Evolutionary conservation across 2,329 filamentous ascomycete genomes (phyloP).

Genomic region (Rasamsonia emersonii): DNA sequence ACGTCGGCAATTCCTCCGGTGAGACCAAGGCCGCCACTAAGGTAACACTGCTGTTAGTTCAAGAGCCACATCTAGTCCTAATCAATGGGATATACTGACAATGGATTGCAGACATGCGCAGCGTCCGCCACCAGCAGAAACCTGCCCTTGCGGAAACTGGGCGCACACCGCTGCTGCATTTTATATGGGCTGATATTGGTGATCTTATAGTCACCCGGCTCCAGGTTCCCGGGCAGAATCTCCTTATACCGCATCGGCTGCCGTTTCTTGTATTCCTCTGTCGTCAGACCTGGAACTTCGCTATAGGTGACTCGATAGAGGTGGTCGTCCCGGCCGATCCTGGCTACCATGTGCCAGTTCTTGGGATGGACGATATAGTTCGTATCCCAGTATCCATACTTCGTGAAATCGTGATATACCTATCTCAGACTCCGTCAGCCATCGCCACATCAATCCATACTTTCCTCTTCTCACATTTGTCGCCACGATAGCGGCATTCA

Average conservation of each 20-base stretch:
- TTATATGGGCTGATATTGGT: slow-evolving; percentile 52
- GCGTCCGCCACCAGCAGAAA: slow-evolving; percentile 53
- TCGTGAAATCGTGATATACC: slow-evolving; percentile 55
- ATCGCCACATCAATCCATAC: background rate
- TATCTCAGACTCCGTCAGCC: slow-evolving; percentile 21
- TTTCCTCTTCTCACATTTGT: slow-evolving; percentile 55
- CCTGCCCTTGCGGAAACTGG: slow-evolving; percentile 49
- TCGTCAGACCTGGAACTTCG: slow-evolving; percentile 45
- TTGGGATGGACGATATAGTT: slow-evolving; percentile 56
- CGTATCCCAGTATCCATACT: slow-evolving; percentile 19
- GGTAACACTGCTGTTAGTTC: slow-evolving; percentile 33
- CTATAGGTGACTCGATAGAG: slow-evolving; percentile 58
- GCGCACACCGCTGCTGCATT: slow-evolving; percentile 53
- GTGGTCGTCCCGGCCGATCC: slow-evolving; percentile 46
- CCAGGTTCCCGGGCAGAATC: slow-evolving; percentile 53
- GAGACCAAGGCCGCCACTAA: slow-evolving; percentile 52
- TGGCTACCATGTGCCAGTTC: slow-evolving; percentile 55
- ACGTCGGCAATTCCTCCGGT: slow-evolving; percentile 58
- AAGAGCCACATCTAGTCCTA: background rate
- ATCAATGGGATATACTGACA: slow-evolving; percentile 21
- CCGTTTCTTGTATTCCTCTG: slow-evolving; percentile 45
- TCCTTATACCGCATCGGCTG: slow-evolving; percentile 48
- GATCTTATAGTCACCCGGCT: slow-evolving; percentile 49
- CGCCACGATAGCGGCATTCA: slow-evolving; percentile 53
- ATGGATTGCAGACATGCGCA: slow-evolving; percentile 50